Conservation (phyloP, 371 early-diverging fungal species). For the Saksenaea vasiformis region DNA sequence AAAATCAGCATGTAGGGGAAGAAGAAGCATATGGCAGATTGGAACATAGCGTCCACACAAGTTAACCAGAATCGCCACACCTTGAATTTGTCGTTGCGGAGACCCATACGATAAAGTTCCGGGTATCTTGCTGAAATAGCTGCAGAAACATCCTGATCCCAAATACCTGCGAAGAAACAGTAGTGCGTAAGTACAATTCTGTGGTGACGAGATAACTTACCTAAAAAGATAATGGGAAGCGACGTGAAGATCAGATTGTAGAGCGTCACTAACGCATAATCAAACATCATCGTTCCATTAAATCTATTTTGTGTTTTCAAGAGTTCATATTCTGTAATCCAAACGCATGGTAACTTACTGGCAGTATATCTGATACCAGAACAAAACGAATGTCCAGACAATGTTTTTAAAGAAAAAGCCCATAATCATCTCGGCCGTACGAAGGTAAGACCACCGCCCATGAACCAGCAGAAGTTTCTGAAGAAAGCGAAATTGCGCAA, state of each 20-base stretch:
- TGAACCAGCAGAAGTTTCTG: conserved; percentile 76
- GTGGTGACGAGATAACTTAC: background rate
- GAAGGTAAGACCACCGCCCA: conserved; percentile 85
- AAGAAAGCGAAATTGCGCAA: conserved; percentile 85
- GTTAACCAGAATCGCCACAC: conserved; percentile 84
- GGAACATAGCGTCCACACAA: conserved; percentile 83
- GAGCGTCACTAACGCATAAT: conserved; percentile 79
- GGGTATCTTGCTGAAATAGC: conserved; percentile 76
- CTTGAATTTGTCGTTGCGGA: conserved; percentile 83
- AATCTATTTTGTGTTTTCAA: conserved; percentile 33
- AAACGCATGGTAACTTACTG: conserved; percentile 48
- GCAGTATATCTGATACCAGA: conserved; percentile 83
- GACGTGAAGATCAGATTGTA: conserved; percentile 83
- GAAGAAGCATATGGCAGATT: conserved; percentile 85
- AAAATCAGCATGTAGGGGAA: conserved; percentile 60
- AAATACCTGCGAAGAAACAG: conserved; percentile 50
- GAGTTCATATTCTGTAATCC: background rate
- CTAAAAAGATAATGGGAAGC: conserved; percentile 65
- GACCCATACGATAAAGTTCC: conserved; percentile 85
- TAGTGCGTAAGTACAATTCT: background rate
- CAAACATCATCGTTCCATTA: conserved; percentile 64
- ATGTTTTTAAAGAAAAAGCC: conserved; percentile 84
- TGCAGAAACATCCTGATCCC: conserved; percentile 90
- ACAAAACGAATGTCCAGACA: conserved; percentile 76
- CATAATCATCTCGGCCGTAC: conserved; percentile 77